These are phyloP conservation scores for Teunomyces panamensis DNA, from an alignment of 805 yeast species.

Conservation along the genomic window DNA sequence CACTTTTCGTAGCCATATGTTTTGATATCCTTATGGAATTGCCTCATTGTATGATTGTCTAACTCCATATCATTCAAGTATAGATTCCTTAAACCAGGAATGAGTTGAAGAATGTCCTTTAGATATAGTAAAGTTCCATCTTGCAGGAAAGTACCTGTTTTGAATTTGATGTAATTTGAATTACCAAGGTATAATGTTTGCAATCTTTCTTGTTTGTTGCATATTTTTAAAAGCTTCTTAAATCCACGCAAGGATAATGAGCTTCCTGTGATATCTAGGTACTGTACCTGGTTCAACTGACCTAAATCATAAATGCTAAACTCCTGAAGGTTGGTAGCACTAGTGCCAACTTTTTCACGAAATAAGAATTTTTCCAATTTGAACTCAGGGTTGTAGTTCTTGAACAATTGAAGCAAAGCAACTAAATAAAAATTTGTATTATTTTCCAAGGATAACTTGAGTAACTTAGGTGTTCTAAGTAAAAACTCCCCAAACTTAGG, in stretches of 20 bases:
- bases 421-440: conserved; percentile 26
- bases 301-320: conserved; percentile 20
- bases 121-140: conserved; percentile 9
- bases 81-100: conserved; percentile 20
- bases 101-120: conserved; percentile 15
- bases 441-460: conserved; percentile 29
- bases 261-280: conserved; percentile 27
- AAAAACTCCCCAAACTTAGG: conserved; percentile 28
- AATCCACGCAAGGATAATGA: conserved; percentile 12
- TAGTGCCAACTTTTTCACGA: conserved; percentile 25
- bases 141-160: conserved; percentile 10
- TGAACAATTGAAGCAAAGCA: conserved; percentile 25
- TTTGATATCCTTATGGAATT: conserved; percentile 25
- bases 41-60: conserved; percentile 32
- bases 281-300: conserved; percentile 19
- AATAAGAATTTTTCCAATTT: conserved; percentile 23
- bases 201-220: conserved; percentile 2
- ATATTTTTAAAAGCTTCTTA: conserved; percentile 9
- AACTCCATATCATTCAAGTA: conserved; percentile 34
- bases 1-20: conserved; percentile 13
- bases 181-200: conserved; percentile 9
- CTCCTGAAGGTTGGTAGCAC: conserved; percentile 25
- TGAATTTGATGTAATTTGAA: conserved; percentile 12
- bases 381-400: conserved; percentile 27
- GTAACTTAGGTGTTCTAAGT: conserved; percentile 14